Conservation (phyloP, 2,329 filamentous ascomycete genomes). For the Aspergillus sp. region DNA sequence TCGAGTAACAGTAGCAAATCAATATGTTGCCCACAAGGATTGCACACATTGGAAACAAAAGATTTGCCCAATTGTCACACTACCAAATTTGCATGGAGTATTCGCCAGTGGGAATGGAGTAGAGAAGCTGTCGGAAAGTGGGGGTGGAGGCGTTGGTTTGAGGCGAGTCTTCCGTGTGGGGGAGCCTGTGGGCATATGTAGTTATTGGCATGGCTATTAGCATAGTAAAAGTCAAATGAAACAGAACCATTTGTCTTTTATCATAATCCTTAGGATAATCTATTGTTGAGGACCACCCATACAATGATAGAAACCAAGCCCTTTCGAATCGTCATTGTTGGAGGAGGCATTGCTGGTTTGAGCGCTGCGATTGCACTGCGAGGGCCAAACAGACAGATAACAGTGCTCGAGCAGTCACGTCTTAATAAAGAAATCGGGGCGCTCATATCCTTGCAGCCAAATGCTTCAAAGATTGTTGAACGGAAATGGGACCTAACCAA, state of each 20-base stretch:
- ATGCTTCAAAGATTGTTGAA: conserved; percentile 37
- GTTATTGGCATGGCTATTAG: too few species aligned
- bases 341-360: conserved; percentile 34
- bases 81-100: too few species aligned
- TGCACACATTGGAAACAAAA: too few species aligned
- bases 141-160: too few species aligned
- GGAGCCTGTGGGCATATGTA: too few species aligned
- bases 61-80: too few species aligned
- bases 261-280: background rate
- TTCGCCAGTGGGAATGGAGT: too few species aligned
- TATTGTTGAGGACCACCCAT: background rate
- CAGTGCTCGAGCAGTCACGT: conserved; percentile 18
- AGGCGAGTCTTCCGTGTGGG: too few species aligned
- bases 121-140: too few species aligned
- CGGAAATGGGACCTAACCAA: conserved; percentile 9
- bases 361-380: conserved; percentile 29
- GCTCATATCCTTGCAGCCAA: conserved; percentile 43
- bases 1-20: too few species aligned
- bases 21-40: too few species aligned
- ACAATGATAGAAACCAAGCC: conserved; percentile 1
- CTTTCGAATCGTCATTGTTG: conserved; percentile 49
- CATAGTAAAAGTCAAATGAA: too few species aligned
- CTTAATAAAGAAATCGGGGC: conserved; percentile 42
- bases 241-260: background rate
- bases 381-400: conserved; percentile 14